Evolutionary conservation across 2,329 filamentous ascomycete species (phyloP).

Genomic region (Pseudogymnoascus sp.): DNA sequence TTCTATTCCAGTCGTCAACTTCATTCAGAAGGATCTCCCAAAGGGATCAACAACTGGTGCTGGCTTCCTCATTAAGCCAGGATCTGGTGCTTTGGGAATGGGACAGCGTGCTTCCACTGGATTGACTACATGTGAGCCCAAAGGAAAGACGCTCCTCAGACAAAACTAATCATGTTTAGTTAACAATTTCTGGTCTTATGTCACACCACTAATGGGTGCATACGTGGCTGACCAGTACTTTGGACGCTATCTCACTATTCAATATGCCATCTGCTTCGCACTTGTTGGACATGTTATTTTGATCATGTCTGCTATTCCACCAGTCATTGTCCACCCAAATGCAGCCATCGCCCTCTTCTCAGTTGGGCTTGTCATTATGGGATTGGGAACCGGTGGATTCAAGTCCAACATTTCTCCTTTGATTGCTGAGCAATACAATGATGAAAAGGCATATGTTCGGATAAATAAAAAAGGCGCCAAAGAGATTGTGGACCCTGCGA

Average conservation of each 20-base stretch:
- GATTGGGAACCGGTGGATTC: constrained; percentile 62
- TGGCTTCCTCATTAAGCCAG: constrained; percentile 28
- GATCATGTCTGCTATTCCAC: constrained; percentile 54
- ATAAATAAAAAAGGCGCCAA: constrained; percentile 45
- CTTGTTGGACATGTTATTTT: constrained; percentile 58
- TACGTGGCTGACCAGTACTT: constrained; percentile 57
- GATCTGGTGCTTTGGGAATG: constrained; percentile 35
- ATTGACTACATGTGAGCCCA: constrained; percentile 31
- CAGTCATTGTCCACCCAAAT: constrained; percentile 45
- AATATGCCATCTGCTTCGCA: constrained; percentile 45
- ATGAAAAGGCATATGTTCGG: constrained; percentile 43
- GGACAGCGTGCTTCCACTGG: constrained; percentile 43
- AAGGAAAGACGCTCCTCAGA: constrained; percentile 14
- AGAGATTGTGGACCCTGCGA: constrained; percentile 52
- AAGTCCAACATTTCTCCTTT: constrained; percentile 63
- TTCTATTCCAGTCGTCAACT: constrained; percentile 5
- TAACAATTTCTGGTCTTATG: constrained; percentile 45
- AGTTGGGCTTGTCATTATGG: constrained; percentile 57
- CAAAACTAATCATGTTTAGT: constrained; percentile 24
- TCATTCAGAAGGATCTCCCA: constrained; percentile 2
- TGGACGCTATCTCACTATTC: constrained; percentile 54
- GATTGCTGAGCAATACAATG: constrained; percentile 52
- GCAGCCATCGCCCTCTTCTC: constrained; percentile 53
- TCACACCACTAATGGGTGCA: constrained; percentile 44
- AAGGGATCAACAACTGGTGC: constrained; percentile 34